Evolutionary conservation across 2,329 filamentous ascomycete species (phyloP).

Genomic region (Akanthomyces uredinophilus): DNA sequence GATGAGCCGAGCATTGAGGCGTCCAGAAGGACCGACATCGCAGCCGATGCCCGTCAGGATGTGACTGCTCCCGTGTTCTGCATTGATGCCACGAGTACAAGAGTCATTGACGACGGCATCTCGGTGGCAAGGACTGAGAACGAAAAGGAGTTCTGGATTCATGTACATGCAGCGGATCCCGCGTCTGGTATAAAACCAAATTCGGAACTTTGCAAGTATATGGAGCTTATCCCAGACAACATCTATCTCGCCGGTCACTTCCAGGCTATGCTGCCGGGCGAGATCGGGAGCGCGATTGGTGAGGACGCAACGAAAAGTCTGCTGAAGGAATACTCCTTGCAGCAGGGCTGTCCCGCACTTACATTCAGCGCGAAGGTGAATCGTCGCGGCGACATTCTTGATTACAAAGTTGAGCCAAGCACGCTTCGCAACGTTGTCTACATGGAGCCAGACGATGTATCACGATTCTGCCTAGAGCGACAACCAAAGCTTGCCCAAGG

Average conservation of each 20-base stretch:
- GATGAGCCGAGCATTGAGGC: slow-evolving; percentile 28
- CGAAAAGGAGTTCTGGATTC: slow-evolving; percentile 62
- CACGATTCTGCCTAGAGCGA: slow-evolving; percentile 36
- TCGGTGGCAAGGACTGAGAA: slow-evolving; percentile 58
- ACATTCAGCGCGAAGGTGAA: slow-evolving; percentile 59
- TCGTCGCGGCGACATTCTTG: slow-evolving; percentile 46
- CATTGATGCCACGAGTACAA: slow-evolving; percentile 62
- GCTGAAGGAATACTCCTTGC: slow-evolving; percentile 51
- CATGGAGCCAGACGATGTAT: slow-evolving; percentile 49
- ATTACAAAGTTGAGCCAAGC: slow-evolving; percentile 50
- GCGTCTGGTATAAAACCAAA: slow-evolving; percentile 61
- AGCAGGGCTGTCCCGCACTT: slow-evolving; percentile 44
- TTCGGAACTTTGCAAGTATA: slow-evolving; percentile 53
- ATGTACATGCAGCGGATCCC: slow-evolving; percentile 74
- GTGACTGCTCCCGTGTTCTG: slow-evolving; percentile 58
- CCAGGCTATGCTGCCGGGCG: slow-evolving; percentile 51
- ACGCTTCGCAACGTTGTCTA: slow-evolving; percentile 51
- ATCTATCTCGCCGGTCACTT: slow-evolving; percentile 55
- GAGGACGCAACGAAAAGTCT: slow-evolving; percentile 33
- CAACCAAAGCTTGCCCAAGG: slow-evolving; percentile 20
- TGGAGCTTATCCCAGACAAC: slow-evolving; percentile 56
- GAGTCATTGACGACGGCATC: slow-evolving; percentile 74
- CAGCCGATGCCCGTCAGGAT: slow-evolving; percentile 48
- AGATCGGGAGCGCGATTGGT: slow-evolving; percentile 25
- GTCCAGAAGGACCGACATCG: slow-evolving; percentile 38